Evolutionary conservation across 345 rosid species (phyloP).

Genomic region (Physaria fendleri): DNA sequence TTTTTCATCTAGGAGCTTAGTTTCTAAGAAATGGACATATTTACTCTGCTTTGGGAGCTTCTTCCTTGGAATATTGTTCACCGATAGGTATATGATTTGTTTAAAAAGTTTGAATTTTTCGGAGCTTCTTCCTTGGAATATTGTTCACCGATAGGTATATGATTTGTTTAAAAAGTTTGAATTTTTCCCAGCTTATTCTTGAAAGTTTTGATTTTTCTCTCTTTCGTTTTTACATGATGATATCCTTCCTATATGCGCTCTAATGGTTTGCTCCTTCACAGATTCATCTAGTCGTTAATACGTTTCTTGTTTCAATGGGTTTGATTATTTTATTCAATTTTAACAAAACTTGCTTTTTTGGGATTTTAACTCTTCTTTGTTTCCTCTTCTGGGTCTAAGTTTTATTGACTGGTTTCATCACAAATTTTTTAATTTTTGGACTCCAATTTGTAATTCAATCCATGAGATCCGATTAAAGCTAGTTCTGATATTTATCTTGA

Average conservation of each 20-base stretch:
- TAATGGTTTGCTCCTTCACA: neutral
- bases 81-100: slow-evolving; percentile 39
- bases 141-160: slow-evolving; percentile 62
- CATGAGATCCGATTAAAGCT: neutral
- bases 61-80: slow-evolving; percentile 81
- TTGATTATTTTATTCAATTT: neutral
- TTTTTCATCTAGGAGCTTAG: slow-evolving; percentile 32
- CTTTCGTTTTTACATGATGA: neutral
- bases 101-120: neutral
- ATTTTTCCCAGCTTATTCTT: neutral
- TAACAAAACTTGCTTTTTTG: neutral
- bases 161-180: neutral
- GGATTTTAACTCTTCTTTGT: neutral
- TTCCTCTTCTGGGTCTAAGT: neutral
- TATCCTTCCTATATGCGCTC: too few relatives aligned
- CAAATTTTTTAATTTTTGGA: neutral
- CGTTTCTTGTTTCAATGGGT: neutral
- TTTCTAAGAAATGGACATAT: slow-evolving; percentile 69
- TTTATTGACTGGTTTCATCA: neutral
- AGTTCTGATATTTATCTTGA: neutral
- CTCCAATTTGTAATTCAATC: neutral
- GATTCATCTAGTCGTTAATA: neutral
- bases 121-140: slow-evolving; percentile 76
- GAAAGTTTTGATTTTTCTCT: neutral
- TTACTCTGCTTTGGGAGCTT: slow-evolving; percentile 70